These are phyloP conservation scores for Clarkia xantiana DNA, from an alignment of 345 rosid species.

Conservation along the genomic window DNA sequence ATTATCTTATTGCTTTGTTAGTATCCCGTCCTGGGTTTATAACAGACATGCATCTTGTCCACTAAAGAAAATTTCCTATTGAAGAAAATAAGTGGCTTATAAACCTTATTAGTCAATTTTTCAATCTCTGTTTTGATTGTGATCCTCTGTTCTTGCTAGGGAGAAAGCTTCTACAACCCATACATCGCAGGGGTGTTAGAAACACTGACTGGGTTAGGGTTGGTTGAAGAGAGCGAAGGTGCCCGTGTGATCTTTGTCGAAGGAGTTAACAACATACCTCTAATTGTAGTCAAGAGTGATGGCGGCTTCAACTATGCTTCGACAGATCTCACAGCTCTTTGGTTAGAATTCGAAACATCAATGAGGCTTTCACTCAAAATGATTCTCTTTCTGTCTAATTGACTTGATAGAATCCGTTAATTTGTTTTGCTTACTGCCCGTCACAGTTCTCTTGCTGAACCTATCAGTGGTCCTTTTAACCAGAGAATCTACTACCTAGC, in stretches of 20 bases:
- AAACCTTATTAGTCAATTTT: no score
- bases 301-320: conserved; percentile 96
- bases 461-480: no score
- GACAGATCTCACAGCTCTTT: conserved; percentile 84
- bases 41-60: no score
- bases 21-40: neutral
- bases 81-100: no score
- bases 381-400: neutral
- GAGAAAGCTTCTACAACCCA: conserved; percentile 95
- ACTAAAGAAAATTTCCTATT: no score
- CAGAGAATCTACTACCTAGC: no score
- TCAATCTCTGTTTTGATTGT: neutral
- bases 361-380: no score
- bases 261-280: conserved; percentile 66
- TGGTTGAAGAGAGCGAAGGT: conserved; percentile 77
- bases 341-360: conserved; percentile 31
- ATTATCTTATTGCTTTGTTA: neutral
- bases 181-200: conserved; percentile 50
- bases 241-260: conserved; percentile 80
- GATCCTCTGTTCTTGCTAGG: conserved; percentile 31
- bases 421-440: no score
- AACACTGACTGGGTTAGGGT: conserved; percentile 38
- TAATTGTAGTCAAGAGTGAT: conserved; percentile 90
- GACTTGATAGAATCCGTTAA: neutral
- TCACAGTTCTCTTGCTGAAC: no score